phyloP scores from a whole-genome alignment of 768 basidiomycete genomes.

The Kwoniella heveanensis region DNA sequence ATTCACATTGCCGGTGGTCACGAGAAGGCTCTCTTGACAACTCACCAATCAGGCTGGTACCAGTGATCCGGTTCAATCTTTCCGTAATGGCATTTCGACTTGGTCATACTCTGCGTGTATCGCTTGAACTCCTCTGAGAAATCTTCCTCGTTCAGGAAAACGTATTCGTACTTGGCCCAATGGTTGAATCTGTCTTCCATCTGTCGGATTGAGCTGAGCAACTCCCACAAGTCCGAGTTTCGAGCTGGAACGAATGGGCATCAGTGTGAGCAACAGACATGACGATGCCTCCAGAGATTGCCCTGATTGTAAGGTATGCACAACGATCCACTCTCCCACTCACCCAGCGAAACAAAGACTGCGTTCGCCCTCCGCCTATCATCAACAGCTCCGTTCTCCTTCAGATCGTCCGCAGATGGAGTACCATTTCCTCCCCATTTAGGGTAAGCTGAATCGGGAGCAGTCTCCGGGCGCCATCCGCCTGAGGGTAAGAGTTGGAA shows the following conservation, averaged over 20 bases:
- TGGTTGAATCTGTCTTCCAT: constrained; percentile 87
- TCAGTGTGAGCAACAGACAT: no score
- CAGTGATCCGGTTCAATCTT: constrained; percentile 66
- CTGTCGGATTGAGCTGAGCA: constrained; percentile 69
- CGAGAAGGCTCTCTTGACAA: no score
- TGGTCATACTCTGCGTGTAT: constrained; percentile 61
- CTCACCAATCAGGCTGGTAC: constrained; percentile 69
- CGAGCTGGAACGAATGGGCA: constrained; percentile 31
- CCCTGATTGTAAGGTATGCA: no score
- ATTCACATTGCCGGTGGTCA: no score
- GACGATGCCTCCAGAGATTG: no score
- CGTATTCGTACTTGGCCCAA: constrained; percentile 74
- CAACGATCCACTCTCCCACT: constrained; percentile 3
- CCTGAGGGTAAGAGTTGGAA: constrained; percentile 35
- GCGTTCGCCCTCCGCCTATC: constrained; percentile 69
- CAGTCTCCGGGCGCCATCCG: constrained; percentile 15
- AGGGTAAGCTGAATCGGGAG: constrained; percentile 38
- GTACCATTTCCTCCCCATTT: constrained; percentile 17
- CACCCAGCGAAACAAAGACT: constrained; percentile 73
- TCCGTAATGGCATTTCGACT: constrained; percentile 67
- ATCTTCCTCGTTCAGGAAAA: constrained; percentile 75
- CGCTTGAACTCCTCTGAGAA: constrained; percentile 49
- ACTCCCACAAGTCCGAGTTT: constrained; percentile 57
- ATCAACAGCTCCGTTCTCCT: constrained; percentile 18
- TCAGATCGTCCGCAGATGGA: constrained; percentile 38